Conservation (phyloP, 108 stramenopile species). For the Skeletonema marinoi region DNA sequence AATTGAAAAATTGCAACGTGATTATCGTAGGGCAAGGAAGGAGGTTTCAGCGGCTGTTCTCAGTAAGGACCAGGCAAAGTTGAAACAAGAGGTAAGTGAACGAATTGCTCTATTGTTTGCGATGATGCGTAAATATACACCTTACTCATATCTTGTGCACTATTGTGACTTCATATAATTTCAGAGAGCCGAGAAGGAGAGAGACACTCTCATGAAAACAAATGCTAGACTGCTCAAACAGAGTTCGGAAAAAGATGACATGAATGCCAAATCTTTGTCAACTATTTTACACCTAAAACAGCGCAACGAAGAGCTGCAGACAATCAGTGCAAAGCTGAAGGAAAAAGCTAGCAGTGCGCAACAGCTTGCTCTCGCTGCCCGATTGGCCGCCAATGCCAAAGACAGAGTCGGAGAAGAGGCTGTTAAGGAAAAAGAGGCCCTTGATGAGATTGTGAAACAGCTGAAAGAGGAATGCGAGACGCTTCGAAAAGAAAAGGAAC, state of each 20-base stretch:
- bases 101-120: not conserved
- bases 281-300: slow-evolving; percentile 86
- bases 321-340: slow-evolving; percentile 73
- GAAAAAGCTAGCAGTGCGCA: slow-evolving; percentile 74
- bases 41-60: slow-evolving; percentile 69
- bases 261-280: slow-evolving; percentile 86
- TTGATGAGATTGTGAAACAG: slow-evolving; percentile 48
- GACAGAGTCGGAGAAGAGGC: slow-evolving; percentile 80
- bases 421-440: slow-evolving; percentile 58
- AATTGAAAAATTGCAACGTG: slow-evolving; percentile 67
- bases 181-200: slow-evolving; percentile 73
- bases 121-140: not conserved
- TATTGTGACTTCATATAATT: not conserved
- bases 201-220: slow-evolving; percentile 65
- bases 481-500: slow-evolving; percentile 42
- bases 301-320: slow-evolving; percentile 67
- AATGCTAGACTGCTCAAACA: slow-evolving; percentile 78
- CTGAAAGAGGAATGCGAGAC: slow-evolving; percentile 42
- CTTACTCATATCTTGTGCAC: not conserved
- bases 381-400: slow-evolving; percentile 83
- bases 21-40: slow-evolving; percentile 65
- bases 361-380: slow-evolving; percentile 78
- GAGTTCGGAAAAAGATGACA: slow-evolving; percentile 86
- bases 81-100: slow-evolving; percentile 67
- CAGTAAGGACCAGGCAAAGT: slow-evolving; percentile 74